These are phyloP conservation scores for Prinsepia uniflora DNA, from an alignment of 306 rosid species.

Conservation along the genomic window DNA sequence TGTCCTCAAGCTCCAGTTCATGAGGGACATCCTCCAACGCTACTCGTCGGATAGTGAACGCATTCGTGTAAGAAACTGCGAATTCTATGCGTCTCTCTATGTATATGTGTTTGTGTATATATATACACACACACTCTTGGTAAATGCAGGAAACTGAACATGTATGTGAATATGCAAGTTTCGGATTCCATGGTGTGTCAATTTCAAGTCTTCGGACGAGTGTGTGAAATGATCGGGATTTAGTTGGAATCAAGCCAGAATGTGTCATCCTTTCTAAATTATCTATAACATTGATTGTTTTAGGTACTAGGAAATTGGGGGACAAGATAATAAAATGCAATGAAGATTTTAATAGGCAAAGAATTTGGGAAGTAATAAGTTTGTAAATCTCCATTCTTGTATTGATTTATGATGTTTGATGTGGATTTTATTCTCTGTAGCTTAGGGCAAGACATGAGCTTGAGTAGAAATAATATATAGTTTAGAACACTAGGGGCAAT, in stretches of 20 bases:
- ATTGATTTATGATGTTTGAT: not conserved
- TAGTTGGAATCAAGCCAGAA: not conserved
- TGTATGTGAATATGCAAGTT: not conserved
- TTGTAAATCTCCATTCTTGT: not conserved
- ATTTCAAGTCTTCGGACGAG: not conserved
- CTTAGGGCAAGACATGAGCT: not conserved
- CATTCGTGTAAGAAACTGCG: slow-evolving; percentile 44
- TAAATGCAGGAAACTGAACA: slow-evolving; percentile 1
- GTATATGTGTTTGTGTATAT: not conserved
- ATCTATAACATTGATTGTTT: not conserved
- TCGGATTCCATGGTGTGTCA: not conserved
- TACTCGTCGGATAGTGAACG: slow-evolving; percentile 73
- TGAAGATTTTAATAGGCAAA: not conserved
- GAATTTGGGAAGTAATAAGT: not conserved
- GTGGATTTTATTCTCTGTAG: not conserved
- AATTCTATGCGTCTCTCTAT: not conserved
- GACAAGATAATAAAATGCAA: not conserved
- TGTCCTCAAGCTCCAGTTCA: slow-evolving; percentile 62
- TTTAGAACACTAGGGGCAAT: not conserved
- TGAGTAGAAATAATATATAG: not conserved
- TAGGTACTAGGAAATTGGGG: not conserved
- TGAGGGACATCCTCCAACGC: slow-evolving; percentile 63
- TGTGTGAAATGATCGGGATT: not conserved
- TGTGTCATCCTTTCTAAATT: not conserved
- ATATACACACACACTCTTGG: not conserved